A percentile compares a stretch with the other conserved stretches of the same genome.
Conservation (phyloP, 2,329 filamentous ascomycete species). For the Paracorniculantispora psalliotae region DNA sequence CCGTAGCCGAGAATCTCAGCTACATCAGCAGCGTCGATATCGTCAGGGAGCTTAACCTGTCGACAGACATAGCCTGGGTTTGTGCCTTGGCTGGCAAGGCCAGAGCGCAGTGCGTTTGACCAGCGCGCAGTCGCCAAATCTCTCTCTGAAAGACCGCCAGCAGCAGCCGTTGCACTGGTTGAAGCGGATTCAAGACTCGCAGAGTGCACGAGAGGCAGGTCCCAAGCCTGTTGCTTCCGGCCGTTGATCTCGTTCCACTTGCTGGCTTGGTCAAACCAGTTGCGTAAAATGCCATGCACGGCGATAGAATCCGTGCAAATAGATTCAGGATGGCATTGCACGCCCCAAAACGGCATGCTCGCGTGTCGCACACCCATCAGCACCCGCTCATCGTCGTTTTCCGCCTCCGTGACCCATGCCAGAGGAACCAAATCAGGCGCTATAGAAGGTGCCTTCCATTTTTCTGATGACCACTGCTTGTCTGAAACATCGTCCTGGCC, state of each 20-base stretch:
- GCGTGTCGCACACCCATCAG: slow-evolving; percentile 74
- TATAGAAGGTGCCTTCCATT: slow-evolving; percentile 34
- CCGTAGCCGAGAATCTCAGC: slow-evolving; percentile 44
- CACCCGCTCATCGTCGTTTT: slow-evolving; percentile 43
- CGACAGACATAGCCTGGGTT: slow-evolving; percentile 34
- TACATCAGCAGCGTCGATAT: slow-evolving; percentile 48
- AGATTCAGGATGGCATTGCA: slow-evolving; percentile 90
- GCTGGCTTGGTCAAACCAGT: slow-evolving; percentile 68
- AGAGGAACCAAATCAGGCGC: slow-evolving; percentile 48
- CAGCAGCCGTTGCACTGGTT: not conserved
- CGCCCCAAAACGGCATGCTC: slow-evolving; percentile 70
- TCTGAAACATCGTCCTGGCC: slow-evolving; percentile 40
- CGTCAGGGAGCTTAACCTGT: slow-evolving; percentile 39
- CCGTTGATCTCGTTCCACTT: slow-evolving; percentile 49
- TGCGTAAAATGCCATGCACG: slow-evolving; percentile 59
- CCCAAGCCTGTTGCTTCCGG: slow-evolving; percentile 13
- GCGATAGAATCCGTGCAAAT: slow-evolving; percentile 66
- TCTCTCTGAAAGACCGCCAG: slow-evolving; percentile 18
- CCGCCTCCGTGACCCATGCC: slow-evolving; percentile 55
- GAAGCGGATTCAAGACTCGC: slow-evolving; percentile 22
- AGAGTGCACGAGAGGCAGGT: slow-evolving; percentile 9
- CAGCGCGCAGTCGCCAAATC: slow-evolving; percentile 19
- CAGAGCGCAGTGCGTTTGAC: slow-evolving; percentile 20
- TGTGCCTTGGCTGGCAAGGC: slow-evolving; percentile 26
- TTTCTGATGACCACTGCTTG: slow-evolving; percentile 31